Conservation (phyloP, 768 basidiomycete species). For the Leucosporidium scottii region DNA sequence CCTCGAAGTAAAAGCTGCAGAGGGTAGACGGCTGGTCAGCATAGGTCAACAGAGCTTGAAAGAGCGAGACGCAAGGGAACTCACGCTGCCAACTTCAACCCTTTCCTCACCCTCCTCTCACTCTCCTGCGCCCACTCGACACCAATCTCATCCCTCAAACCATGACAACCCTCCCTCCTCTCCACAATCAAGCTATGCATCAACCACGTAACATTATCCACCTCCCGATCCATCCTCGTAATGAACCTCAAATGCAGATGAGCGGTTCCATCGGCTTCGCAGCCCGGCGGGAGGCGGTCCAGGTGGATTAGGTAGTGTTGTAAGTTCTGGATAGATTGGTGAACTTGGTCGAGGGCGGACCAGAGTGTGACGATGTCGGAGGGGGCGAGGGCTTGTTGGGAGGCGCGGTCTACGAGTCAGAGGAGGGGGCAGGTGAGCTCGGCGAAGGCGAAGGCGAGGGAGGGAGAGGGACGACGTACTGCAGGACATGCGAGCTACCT, state of each 20-base stretch:
- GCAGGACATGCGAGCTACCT: slow-evolving; percentile 1
- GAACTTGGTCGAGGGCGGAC: slow-evolving; percentile 12
- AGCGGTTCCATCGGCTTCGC: slow-evolving; percentile 5
- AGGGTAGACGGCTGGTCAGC: too few relatives aligned
- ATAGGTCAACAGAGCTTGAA: too few relatives aligned
- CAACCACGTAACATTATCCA: slow-evolving; percentile 8
- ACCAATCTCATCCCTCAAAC: too few relatives aligned
- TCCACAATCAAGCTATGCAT: slow-evolving; percentile 11
- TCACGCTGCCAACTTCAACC: slow-evolving; percentile 15
- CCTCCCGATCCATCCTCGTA: not conserved
- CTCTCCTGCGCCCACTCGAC: not conserved
- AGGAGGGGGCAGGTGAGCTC: too few relatives aligned
- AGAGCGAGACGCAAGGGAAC: too few relatives aligned
- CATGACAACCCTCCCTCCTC: not conserved
- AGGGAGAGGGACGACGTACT: too few relatives aligned
- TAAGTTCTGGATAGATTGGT: slow-evolving; percentile 9
- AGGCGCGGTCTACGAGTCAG: too few relatives aligned
- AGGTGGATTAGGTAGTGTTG: slow-evolving; percentile 20
- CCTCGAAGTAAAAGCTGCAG: not conserved
- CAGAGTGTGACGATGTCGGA: not conserved
- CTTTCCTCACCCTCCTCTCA: slow-evolving; percentile 10
- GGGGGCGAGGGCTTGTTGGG: too few relatives aligned
- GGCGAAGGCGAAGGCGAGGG: too few relatives aligned
- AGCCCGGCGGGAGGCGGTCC: not conserved
- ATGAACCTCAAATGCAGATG: slow-evolving; percentile 7